These are phyloP conservation scores for Pythium brachiatum DNA, from an alignment of 352 stramenopile species.

Conservation along the genomic window DNA sequence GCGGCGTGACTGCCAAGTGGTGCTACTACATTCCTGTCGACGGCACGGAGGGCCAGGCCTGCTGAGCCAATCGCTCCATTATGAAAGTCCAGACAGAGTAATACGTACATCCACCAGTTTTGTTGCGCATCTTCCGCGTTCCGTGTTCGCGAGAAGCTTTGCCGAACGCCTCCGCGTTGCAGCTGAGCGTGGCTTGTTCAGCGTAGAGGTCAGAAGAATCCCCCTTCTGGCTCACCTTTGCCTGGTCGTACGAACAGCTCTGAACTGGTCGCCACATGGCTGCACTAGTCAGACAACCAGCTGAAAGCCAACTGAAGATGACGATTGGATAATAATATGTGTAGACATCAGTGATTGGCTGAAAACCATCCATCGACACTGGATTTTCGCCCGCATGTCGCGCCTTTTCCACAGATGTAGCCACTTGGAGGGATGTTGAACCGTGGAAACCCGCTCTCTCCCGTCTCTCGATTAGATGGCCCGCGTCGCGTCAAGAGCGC, in stretches of 20 bases:
- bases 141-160: neutral
- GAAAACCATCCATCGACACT: neutral
- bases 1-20: conserved; percentile 28
- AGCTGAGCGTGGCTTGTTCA: neutral
- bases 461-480: neutral
- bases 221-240: neutral
- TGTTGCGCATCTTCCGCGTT: neutral
- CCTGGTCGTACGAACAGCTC: neutral
- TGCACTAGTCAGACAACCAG: neutral
- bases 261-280: neutral
- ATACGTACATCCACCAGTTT: conserved; percentile 1
- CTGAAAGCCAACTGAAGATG: neutral
- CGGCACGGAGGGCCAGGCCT: conserved; percentile 27
- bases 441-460: conserved; percentile 1
- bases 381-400: neutral
- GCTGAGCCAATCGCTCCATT: conserved; percentile 7
- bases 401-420: neutral
- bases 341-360: neutral
- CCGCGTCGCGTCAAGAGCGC: neutral
- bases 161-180: neutral
- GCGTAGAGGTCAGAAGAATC: neutral
- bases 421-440: conserved; percentile 4
- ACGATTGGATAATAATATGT: neutral
- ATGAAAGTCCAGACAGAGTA: neutral
- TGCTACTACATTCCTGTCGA: conserved; percentile 46